Conservation (phyloP, 2,329 filamentous ascomycete species). For the Colletotrichum liriopes region DNA sequence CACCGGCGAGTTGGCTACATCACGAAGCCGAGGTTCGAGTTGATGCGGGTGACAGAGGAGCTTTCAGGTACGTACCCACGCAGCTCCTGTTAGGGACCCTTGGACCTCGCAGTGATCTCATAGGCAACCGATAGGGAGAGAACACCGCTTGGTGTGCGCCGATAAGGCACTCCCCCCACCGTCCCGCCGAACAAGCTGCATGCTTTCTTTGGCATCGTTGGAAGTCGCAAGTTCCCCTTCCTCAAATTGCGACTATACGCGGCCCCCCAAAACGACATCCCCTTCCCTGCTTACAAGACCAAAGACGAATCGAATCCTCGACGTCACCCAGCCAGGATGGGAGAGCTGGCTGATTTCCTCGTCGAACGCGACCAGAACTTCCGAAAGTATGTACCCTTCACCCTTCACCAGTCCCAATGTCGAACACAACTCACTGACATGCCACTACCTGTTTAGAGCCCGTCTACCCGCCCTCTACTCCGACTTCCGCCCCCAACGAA, state of each 20-base stretch:
- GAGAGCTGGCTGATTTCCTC: conserved; percentile 79
- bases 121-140: conserved; percentile 39
- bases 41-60: background rate
- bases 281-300: background rate
- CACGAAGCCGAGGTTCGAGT: background rate
- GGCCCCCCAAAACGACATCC: background rate
- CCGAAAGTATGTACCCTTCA: conserved; percentile 60
- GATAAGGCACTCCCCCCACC: conserved; percentile 33
- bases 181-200: conserved; percentile 9
- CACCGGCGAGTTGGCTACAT: too few species aligned
- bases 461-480: conserved; percentile 90
- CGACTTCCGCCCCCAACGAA: conserved; percentile 82
- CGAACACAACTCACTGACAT: conserved; percentile 25
- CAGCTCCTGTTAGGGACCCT: conserved; percentile 14
- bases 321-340: conserved; percentile 62
- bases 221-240: background rate
- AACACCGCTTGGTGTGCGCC: conserved; percentile 2
- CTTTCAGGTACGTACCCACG: conserved; percentile 22
- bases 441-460: conserved; percentile 64
- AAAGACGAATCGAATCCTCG: background rate
- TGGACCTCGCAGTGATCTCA: conserved; percentile 33
- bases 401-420: background rate
- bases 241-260: background rate
- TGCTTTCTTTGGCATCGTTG: background rate
- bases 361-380: conserved; percentile 74